Conservation (phyloP, 2,329 filamentous ascomycete species). For the Xylariaceae sp. region DNA sequence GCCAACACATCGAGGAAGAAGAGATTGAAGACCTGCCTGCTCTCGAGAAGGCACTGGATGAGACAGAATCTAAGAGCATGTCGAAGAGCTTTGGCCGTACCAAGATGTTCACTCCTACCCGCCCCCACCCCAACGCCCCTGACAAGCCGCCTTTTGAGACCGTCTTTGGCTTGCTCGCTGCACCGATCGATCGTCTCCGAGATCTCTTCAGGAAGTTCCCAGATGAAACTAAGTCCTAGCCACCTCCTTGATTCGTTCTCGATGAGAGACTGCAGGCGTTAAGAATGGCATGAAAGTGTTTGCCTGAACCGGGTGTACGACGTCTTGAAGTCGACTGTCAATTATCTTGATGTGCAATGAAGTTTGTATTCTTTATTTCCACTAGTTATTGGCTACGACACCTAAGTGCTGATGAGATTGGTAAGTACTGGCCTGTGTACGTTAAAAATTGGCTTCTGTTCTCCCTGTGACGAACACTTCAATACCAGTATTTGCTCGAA, state of each 20-base stretch:
- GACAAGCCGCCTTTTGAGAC: constrained; percentile 59
- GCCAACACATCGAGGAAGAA: constrained; percentile 47
- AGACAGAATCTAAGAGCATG: constrained; percentile 40
- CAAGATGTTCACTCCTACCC: constrained; percentile 53
- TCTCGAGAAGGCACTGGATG: constrained; percentile 37
- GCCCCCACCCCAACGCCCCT: constrained; percentile 51
- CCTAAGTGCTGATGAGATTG: too few species aligned
- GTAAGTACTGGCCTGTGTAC: too few species aligned
- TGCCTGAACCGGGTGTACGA: too few species aligned
- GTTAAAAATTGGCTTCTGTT: too few species aligned
- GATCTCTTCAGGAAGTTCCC: constrained; percentile 61
- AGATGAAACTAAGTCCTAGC: constrained; percentile 34
- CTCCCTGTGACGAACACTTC: too few species aligned
- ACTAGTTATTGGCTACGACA: too few species aligned
- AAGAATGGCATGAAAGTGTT: too few species aligned
- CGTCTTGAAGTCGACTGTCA: too few species aligned
- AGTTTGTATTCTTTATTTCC: too few species aligned
- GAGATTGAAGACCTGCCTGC: neutral
- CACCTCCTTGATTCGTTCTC: neutral
- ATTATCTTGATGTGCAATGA: too few species aligned
- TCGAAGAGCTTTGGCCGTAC: constrained; percentile 51
- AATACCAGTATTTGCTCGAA: too few species aligned
- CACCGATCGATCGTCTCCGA: constrained; percentile 57
- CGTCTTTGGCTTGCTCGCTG: constrained; percentile 53
- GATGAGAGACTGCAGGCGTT: too few species aligned